Evolutionary conservation across 805 yeast species (phyloP).

Genomic region (Saccharomycopsis sp.): DNA sequence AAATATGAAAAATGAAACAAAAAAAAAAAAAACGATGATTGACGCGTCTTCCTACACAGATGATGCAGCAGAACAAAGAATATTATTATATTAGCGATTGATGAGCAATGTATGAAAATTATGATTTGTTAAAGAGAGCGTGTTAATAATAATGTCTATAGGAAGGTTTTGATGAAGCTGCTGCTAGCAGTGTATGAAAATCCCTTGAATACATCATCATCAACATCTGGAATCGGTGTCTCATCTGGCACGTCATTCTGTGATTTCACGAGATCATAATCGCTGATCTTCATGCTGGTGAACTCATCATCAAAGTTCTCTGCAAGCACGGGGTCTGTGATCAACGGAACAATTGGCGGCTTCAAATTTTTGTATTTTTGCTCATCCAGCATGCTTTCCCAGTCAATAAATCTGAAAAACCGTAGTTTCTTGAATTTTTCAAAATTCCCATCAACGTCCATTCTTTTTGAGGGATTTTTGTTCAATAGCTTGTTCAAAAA

Average conservation of each 20-base stretch:
- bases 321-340: constrained; percentile 73
- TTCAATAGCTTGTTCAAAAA: constrained; percentile 54
- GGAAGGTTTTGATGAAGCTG: constrained; percentile 27
- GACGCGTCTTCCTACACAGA: background rate
- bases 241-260: constrained; percentile 7
- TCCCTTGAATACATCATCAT: constrained; percentile 27
- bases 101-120: no score
- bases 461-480: constrained; percentile 60
- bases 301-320: constrained; percentile 79
- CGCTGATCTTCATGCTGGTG: constrained; percentile 53
- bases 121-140: no score
- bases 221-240: no score
- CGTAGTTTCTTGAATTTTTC: constrained; percentile 51
- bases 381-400: constrained; percentile 50
- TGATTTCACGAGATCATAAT: constrained; percentile 23
- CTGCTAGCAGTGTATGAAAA: constrained; percentile 32
- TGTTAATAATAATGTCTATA: no score
- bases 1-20: background rate
- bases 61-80: background rate
- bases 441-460: constrained; percentile 49
- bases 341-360: constrained; percentile 79
- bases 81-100: no score
- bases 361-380: constrained; percentile 33
- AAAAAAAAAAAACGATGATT: background rate
- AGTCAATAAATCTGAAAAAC: constrained; percentile 68